These are phyloP conservation scores for Diaporthe eres DNA, from an alignment of 2,329 filamentous ascomycete genomes.

Conservation along the genomic window DNA sequence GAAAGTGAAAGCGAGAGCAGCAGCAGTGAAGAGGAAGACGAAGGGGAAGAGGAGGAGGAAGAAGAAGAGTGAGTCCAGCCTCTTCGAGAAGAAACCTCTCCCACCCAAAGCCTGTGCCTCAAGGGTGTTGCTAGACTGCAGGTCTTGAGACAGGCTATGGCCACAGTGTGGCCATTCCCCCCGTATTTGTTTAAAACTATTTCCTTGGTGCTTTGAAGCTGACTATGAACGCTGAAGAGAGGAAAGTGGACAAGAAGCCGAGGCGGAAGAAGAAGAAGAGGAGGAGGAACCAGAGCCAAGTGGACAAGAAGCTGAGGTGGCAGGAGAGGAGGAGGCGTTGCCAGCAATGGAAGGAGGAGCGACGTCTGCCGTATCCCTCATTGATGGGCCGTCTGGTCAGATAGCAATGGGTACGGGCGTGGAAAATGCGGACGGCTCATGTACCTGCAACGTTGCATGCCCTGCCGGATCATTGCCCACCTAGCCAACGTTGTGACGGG, in stretches of 20 bases:
- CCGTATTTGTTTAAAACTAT: too few relatives aligned
- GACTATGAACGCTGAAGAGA: too few relatives aligned
- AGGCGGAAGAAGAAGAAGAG: background rate
- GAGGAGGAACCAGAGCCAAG: background rate
- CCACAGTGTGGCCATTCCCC: too few relatives aligned
- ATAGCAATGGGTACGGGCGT: slow-evolving; percentile 13
- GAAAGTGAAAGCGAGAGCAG: background rate
- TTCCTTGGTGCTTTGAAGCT: too few relatives aligned
- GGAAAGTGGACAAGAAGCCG: background rate
- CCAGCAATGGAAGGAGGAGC: background rate
- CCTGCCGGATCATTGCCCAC: slow-evolving; percentile 1
- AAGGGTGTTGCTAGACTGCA: too few relatives aligned
- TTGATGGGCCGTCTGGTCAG: slow-evolving; percentile 1
- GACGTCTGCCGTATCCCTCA: background rate
- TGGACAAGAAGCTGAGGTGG: background rate
- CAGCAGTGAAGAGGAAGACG: background rate
- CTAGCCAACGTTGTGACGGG: background rate
- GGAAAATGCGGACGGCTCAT: background rate
- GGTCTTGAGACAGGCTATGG: too few relatives aligned
- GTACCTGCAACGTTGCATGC: slow-evolving; percentile 27
- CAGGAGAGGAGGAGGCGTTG: background rate
- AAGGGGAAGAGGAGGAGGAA: background rate
- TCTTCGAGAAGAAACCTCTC: too few relatives aligned
- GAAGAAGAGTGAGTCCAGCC: background rate
- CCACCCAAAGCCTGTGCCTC: too few relatives aligned